Conservation (phyloP, 1,139 yeast genomes). For the Kodamaea plutei region DNA sequence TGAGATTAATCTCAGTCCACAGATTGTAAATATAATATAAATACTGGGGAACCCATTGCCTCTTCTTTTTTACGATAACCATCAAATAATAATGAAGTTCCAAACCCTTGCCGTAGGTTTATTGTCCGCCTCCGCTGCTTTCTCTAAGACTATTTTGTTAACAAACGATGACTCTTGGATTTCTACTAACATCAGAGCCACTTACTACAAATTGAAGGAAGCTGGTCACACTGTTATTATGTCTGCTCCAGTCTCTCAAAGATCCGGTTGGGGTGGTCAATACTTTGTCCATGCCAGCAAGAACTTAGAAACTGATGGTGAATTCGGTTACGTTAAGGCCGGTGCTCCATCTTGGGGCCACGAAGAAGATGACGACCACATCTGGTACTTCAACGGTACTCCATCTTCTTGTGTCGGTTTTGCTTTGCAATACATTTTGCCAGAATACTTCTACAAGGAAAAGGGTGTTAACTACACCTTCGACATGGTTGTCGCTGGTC, state of each 20-base stretch:
- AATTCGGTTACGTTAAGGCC: slow-evolving; percentile 35
- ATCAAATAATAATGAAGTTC: neutral
- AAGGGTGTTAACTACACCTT: slow-evolving; percentile 23
- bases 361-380: slow-evolving; percentile 37
- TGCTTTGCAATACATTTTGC: slow-evolving; percentile 39
- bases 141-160: slow-evolving; percentile 47
- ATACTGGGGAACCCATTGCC: too few species aligned
- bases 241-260: slow-evolving; percentile 57
- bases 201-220: slow-evolving; percentile 48
- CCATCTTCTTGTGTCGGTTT: slow-evolving; percentile 44
- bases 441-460: slow-evolving; percentile 27
- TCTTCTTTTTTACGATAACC: too few species aligned
- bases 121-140: slow-evolving; percentile 12
- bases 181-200: slow-evolving; percentile 56
- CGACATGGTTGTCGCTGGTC: slow-evolving; percentile 46
- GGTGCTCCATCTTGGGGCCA: slow-evolving; percentile 50
- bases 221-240: slow-evolving; percentile 55
- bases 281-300: slow-evolving; percentile 43
- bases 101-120: slow-evolving; percentile 3
- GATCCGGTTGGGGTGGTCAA: slow-evolving; percentile 58
- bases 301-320: slow-evolving; percentile 40
- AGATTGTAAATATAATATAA: too few species aligned
- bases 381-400: slow-evolving; percentile 50
- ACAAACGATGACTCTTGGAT: slow-evolving; percentile 62
- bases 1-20: too few species aligned